Evolutionary conservation across 768 basidiomycete species (phyloP), one percentile per base, ranked within the genome.

Genomic region (Leccinum olivaceopallidum): DNA sequence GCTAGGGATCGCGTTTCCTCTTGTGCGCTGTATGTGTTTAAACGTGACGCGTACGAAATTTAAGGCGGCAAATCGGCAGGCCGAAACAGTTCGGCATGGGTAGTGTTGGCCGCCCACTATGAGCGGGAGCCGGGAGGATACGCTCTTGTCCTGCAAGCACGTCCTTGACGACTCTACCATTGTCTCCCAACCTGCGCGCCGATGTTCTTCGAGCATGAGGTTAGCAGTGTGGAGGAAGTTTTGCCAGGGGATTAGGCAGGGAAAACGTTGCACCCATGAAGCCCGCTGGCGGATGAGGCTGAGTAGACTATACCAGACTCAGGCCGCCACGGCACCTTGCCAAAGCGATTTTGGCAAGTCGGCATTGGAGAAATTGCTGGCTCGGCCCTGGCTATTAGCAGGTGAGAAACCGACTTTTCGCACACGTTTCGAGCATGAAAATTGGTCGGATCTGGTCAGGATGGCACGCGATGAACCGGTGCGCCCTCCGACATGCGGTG

Each of bases 31-130:
- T 47, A 47, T 47, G 24, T 69, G 56, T 12, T 64, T 63, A n/a
- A 86, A 79, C n/a, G 78, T 73, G 9, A 83, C 61, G 26, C 85
- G 78, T 14, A 80, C 83, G 57, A 85, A 87, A 63, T 89, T 88
- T 63, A 89, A 64, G 2, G 83, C 83, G 10, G 87, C 85, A 50
- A 89, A 76, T 12, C 85, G 85, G 61, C 87, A 88, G 3, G 84
- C 78, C 16, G 85, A 80, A 8, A 52, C 52, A 20, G 65, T 67
- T 37, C 44, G 59, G 32, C 77, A 75, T 37, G 71, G 68, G 50
- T 85, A 85, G 42, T 83, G 82, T 51, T 82, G 80, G 16, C 78
- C 73, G 16, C 82, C 80, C 37, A 37, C 14, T 6, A 63, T 67
- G 61, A 81, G 75, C 4, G 79, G 81, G 53, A 82, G 73, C 24